A percentile compares a stretch with the other conserved stretches of the same genome.
Evolutionary conservation across 83 land plant genomes (phyloP).

Genomic region (Diphasiastrum complanatum): DNA sequence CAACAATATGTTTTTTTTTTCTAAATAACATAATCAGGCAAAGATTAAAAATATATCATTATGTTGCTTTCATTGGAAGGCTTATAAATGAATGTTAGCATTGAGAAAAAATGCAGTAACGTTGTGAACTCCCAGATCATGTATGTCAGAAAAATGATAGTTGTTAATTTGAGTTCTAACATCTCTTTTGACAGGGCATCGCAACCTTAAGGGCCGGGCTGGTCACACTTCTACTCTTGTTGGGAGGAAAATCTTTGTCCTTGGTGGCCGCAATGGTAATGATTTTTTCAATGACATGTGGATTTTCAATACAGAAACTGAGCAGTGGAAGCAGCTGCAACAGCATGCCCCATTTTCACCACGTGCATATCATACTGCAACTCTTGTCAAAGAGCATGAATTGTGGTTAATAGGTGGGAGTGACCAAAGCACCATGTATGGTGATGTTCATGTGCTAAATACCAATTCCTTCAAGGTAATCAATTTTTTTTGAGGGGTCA

Average conservation of each 20-base stretch:
- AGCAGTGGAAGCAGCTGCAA: conserved; percentile 40
- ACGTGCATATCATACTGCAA: conserved; percentile 46
- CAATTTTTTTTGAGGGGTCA: neutral
- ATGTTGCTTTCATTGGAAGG: no score
- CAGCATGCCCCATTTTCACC: conserved; percentile 29
- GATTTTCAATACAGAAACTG: conserved; percentile 37
- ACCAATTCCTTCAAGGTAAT: conserved; percentile 35
- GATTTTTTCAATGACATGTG: conserved; percentile 41
- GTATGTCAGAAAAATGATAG: no score
- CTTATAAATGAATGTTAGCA: no score
- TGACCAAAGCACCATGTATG: conserved; percentile 27
- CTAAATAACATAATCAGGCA: no score
- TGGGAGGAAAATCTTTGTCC: conserved; percentile 34
- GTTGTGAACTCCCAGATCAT: no score
- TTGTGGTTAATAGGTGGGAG: conserved; percentile 53
- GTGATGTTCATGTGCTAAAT: conserved; percentile 41
- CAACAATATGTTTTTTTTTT: no score
- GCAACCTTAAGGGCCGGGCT: conserved; percentile 37
- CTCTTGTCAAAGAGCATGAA: conserved; percentile 27
- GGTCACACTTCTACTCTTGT: conserved; percentile 47
- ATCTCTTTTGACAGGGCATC: conserved; percentile 31
- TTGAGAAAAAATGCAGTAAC: no score
- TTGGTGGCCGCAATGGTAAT: conserved; percentile 51
- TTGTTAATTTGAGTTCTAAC: no score
- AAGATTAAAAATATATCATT: no score